Evolutionary conservation across 352 stramenopile species (phyloP).

Genomic region (Globisporangium nagaii): DNA sequence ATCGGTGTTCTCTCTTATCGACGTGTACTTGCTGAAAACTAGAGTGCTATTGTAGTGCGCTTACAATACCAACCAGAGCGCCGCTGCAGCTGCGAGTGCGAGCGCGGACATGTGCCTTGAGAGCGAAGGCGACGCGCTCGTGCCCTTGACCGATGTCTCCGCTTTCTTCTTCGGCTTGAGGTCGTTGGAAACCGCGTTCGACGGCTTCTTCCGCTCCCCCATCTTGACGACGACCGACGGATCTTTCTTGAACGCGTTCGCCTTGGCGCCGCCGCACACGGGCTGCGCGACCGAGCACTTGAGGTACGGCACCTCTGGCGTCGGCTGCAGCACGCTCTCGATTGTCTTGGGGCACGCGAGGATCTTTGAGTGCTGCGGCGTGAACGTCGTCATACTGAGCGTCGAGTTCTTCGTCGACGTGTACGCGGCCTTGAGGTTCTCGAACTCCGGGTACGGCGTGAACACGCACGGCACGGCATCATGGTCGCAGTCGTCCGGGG

Average conservation of each 20-base stretch:
- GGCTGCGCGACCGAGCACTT: conserved; percentile 40
- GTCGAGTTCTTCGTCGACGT: conserved; percentile 35
- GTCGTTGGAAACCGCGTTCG: too few relatives aligned
- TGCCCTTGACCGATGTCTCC: too few relatives aligned
- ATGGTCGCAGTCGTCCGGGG: conserved; percentile 39
- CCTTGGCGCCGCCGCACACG: conserved; percentile 41
- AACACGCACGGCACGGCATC: conserved; percentile 31
- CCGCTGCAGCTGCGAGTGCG: too few relatives aligned
- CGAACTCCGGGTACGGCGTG: conserved; percentile 42
- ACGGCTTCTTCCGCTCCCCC: conserved; percentile 6
- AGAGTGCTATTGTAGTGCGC: too few relatives aligned
- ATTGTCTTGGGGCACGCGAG: conserved; percentile 22
- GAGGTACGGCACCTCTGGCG: conserved; percentile 22
- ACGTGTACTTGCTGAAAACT: too few relatives aligned
- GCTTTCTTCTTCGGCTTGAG: too few relatives aligned
- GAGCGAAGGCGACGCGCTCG: too few relatives aligned
- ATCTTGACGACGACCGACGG: conserved; percentile 6
- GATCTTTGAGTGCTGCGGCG: conserved; percentile 15
- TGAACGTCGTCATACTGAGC: conserved; percentile 30
- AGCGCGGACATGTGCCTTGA: too few relatives aligned
- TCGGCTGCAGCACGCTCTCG: conserved; percentile 19
- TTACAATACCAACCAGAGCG: too few relatives aligned
- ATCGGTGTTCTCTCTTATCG: too few relatives aligned
- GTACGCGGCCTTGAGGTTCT: conserved; percentile 46
- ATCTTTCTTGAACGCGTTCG: conserved; percentile 47